Evolutionary conservation across 129 eudicot species (phyloP).

Genomic region (Artemisia annua): DNA sequence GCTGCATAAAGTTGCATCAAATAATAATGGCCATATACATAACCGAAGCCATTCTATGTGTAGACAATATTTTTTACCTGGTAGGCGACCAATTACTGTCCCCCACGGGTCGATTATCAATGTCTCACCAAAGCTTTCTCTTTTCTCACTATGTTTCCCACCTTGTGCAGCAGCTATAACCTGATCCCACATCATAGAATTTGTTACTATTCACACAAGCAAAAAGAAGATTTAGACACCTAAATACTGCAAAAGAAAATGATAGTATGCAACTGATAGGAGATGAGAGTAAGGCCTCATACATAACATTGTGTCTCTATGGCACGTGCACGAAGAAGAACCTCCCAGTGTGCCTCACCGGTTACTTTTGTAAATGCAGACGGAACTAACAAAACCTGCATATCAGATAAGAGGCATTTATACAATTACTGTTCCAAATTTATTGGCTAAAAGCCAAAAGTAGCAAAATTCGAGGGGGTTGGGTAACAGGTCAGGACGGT

Average conservation of each 20-base stretch:
- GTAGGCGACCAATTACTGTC: constrained; percentile 65
- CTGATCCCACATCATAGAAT: constrained; percentile 37
- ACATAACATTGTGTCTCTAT: constrained; percentile 97
- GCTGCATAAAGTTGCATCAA: constrained; percentile 19
- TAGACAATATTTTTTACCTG: constrained; percentile 46
- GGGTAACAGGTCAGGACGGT: neutral
- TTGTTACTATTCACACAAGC: neutral
- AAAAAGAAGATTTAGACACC: neutral
- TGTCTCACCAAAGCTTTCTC: constrained; percentile 91
- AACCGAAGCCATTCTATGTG: too few relatives aligned
- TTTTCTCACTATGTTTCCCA: constrained; percentile 82
- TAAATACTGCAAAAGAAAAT: neutral
- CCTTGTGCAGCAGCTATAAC: constrained; percentile 98
- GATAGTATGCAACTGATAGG: constrained; percentile 1
- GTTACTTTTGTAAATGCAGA: constrained; percentile 93
- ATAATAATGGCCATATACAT: neutral
- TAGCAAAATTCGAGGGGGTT: neutral
- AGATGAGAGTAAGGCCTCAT: constrained; percentile 27
- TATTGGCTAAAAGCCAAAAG: neutral
- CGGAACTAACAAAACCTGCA: constrained; percentile 83
- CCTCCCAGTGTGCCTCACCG: constrained; percentile 98
- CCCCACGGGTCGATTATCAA: constrained; percentile 98
- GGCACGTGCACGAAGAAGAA: constrained; percentile 97
- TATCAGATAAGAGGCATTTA: constrained; percentile 13
- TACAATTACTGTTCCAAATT: constrained; percentile 11